These are phyloP conservation scores for Colletotrichum scovillei DNA, from an alignment of 2,329 filamentous ascomycete genomes.

Conservation along the genomic window DNA sequence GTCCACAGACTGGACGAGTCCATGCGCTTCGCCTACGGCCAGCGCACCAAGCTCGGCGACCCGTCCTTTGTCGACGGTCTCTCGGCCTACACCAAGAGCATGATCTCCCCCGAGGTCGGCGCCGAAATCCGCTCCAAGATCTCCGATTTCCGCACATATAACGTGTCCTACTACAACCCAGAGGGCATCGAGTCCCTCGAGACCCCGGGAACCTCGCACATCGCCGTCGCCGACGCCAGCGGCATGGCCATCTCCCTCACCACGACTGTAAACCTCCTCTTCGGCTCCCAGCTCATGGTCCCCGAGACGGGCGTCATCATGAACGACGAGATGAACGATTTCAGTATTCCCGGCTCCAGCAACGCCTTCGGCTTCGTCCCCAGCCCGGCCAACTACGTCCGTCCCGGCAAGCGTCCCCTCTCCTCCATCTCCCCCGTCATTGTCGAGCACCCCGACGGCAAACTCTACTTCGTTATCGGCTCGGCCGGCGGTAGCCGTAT, in stretches of 20 bases:
- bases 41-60: conserved; percentile 80
- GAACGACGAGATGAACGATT: conserved; percentile 75
- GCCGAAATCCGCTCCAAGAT: conserved; percentile 62
- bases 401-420: conserved; percentile 81
- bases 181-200: conserved; percentile 57
- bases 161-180: conserved; percentile 57
- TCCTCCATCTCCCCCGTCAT: conserved; percentile 84
- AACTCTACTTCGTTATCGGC: conserved; percentile 78
- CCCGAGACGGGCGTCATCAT: conserved; percentile 86
- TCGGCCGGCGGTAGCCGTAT: conserved; percentile 87
- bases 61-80: conserved; percentile 74
- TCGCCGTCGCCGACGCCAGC: conserved; percentile 74
- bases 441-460: conserved; percentile 75
- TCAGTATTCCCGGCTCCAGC: conserved; percentile 76
- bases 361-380: conserved; percentile 85
- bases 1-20: conserved; percentile 87
- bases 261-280: conserved; percentile 84
- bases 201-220: conserved; percentile 76
- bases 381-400: conserved; percentile 79
- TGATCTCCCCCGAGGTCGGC: conserved; percentile 72
- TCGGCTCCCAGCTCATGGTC: conserved; percentile 80
- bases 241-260: conserved; percentile 83
- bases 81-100: conserved; percentile 69
- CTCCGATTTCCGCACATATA: conserved; percentile 51
- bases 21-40: conserved; percentile 83